Evolutionary conservation across 345 rosid species (phyloP).

Genomic region (Arabis hirsuta): DNA sequence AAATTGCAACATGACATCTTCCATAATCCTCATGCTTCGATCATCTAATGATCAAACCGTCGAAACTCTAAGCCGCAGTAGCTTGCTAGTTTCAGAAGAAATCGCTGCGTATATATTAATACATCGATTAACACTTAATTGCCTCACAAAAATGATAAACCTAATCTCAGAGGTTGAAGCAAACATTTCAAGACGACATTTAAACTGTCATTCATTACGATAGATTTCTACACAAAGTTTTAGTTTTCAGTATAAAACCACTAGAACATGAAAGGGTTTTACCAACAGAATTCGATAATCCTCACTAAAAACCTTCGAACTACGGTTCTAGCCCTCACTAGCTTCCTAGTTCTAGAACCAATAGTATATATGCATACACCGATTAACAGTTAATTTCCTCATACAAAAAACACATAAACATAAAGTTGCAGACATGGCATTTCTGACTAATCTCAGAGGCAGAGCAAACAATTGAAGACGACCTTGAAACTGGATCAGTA

Average conservation of each 20-base stretch:
- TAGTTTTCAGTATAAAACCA: conserved; percentile 1
- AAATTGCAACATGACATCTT: neutral
- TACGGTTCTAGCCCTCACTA: too few relatives aligned
- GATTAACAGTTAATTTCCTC: too few relatives aligned
- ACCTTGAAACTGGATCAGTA: neutral
- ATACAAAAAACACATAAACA: too few relatives aligned
- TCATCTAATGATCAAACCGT: conserved; percentile 1
- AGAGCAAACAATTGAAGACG: neutral
- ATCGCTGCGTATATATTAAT: too few relatives aligned
- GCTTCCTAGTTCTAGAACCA: too few relatives aligned
- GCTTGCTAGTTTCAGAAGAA: too few relatives aligned
- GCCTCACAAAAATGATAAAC: neutral
- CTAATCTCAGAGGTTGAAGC: conserved; percentile 3
- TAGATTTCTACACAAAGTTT: neutral
- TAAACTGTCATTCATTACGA: neutral
- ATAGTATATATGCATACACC: too few relatives aligned
- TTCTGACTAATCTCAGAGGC: neutral
- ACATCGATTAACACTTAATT: neutral
- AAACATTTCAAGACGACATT: neutral
- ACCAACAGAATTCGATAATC: neutral
- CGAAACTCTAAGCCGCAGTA: neutral
- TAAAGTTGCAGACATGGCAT: too few relatives aligned
- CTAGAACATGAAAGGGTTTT: neutral
- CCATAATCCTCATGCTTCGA: neutral
- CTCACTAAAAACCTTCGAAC: too few relatives aligned